phyloP scores from a whole-genome alignment of 257 asterid genomes.

The Salvia rosmarinus region DNA sequence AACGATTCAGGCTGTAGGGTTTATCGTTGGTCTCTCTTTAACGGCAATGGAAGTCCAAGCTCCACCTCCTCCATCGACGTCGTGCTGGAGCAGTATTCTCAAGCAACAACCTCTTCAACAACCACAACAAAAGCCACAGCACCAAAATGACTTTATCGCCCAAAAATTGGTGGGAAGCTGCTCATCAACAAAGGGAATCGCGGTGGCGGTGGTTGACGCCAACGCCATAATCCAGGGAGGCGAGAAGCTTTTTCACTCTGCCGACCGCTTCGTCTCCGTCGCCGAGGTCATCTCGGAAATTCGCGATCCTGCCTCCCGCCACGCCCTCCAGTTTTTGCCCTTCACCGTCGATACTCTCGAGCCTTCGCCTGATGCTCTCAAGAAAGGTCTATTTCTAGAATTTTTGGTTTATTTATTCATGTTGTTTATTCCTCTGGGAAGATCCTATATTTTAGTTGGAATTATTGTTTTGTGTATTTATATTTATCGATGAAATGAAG shows the following conservation, averaged over 20 bases:
- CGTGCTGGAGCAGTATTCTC: constrained; percentile 76
- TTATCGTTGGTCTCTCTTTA: no score
- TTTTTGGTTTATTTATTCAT: no score
- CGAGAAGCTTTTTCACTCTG: constrained; percentile 49
- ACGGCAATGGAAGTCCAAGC: no score
- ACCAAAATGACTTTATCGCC: neutral
- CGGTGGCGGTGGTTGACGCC: constrained; percentile 93
- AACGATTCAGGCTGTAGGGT: no score
- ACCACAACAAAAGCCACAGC: neutral
- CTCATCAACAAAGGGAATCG: constrained; percentile 77
- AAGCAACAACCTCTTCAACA: constrained; percentile 48
- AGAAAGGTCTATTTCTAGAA: constrained; percentile 52
- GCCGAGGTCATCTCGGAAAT: constrained; percentile 78
- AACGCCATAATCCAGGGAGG: constrained; percentile 66
- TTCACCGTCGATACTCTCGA: constrained; percentile 75
- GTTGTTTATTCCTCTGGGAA: neutral
- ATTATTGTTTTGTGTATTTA: neutral
- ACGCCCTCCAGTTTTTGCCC: constrained; percentile 77
- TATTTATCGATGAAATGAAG: neutral
- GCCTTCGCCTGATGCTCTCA: constrained; percentile 76
- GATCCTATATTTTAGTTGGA: neutral
- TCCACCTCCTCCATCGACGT: no score
- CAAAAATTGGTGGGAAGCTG: constrained; percentile 66
- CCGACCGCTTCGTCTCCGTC: constrained; percentile 84
- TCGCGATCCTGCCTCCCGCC: constrained; percentile 91